Evolutionary conservation across 2,329 filamentous ascomycete genomes (phyloP).

Genomic region (Paraphaeosphaeria minitans): DNA sequence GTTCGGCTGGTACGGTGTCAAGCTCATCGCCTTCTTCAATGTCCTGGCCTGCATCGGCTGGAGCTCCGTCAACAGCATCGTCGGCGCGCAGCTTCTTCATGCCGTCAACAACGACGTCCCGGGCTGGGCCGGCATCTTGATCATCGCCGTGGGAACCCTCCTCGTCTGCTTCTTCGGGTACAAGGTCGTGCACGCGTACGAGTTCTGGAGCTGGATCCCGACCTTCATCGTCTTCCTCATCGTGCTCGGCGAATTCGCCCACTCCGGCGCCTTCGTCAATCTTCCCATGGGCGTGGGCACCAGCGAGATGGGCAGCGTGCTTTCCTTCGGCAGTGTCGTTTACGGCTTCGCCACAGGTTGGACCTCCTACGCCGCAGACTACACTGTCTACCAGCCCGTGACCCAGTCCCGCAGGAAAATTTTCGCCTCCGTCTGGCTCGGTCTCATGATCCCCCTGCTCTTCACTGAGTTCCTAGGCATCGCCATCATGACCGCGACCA

Average conservation of each 20-base stretch:
- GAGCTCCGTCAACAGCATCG: slow-evolving; percentile 78
- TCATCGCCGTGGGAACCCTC: slow-evolving; percentile 72
- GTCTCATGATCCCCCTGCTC: slow-evolving; percentile 71
- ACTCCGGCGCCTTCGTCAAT: slow-evolving; percentile 68
- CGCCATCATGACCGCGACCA: slow-evolving; percentile 69
- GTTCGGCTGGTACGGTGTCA: slow-evolving; percentile 74
- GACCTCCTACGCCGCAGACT: slow-evolving; percentile 77
- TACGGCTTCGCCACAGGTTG: slow-evolving; percentile 75
- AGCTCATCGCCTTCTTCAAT: slow-evolving; percentile 73
- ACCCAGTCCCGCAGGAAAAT: slow-evolving; percentile 64
- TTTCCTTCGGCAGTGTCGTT: slow-evolving; percentile 70
- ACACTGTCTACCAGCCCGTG: slow-evolving; percentile 77
- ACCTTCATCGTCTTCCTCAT: slow-evolving; percentile 75
- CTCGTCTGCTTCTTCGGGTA: slow-evolving; percentile 76
- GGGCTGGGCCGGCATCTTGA: slow-evolving; percentile 74
- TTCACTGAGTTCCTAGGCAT: slow-evolving; percentile 77
- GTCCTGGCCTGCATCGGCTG: slow-evolving; percentile 74
- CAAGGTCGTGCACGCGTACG: slow-evolving; percentile 76
- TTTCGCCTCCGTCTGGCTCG: slow-evolving; percentile 71
- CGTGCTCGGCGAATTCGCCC: slow-evolving; percentile 69
- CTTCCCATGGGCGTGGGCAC: slow-evolving; percentile 64
- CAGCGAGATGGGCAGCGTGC: slow-evolving; percentile 63
- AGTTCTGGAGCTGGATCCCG: slow-evolving; percentile 76
- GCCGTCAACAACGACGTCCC: slow-evolving; percentile 73
- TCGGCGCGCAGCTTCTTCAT: slow-evolving; percentile 77